phyloP scores from a whole-genome alignment of 2,329 filamentous ascomycete genomes.

The Monosporascus cannonballus region DNA sequence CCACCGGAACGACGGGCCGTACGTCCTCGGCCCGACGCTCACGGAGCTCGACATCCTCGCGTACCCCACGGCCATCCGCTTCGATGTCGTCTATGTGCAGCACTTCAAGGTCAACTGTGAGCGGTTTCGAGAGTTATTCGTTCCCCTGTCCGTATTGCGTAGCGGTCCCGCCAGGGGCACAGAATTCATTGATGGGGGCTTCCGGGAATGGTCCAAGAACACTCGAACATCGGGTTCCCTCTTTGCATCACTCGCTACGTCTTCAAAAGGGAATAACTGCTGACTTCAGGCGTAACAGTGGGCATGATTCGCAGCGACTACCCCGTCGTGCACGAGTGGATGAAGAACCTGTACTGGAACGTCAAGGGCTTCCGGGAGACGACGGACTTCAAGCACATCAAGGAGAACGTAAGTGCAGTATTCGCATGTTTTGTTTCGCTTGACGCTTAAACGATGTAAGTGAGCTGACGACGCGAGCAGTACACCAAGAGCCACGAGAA shows the following conservation, averaged over 20 bases:
- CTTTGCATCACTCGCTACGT: no score
- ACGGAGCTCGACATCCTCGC: slow-evolving; percentile 55
- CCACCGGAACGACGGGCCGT: slow-evolving; percentile 37
- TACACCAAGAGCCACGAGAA: slow-evolving; percentile 51
- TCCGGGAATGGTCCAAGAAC: no score
- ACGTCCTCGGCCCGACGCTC: slow-evolving; percentile 45
- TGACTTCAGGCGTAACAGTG: slow-evolving; percentile 18
- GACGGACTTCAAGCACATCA: slow-evolving; percentile 62
- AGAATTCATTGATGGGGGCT: no score
- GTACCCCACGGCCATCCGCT: slow-evolving; percentile 52
- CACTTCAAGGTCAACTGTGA: slow-evolving; percentile 57
- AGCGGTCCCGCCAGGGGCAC: no score
- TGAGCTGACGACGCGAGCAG: slow-evolving; percentile 2
- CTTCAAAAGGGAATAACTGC: no score
- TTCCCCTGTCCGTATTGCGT: no score
- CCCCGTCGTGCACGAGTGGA: slow-evolving; percentile 54
- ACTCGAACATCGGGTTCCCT: no score
- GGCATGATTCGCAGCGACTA: slow-evolving; percentile 55
- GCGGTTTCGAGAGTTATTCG: no score
- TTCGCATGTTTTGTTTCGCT: neutral
- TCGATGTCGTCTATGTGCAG: slow-evolving; percentile 57
- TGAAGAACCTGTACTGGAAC: slow-evolving; percentile 54
- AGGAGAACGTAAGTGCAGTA: slow-evolving; percentile 44
- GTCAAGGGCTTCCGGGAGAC: slow-evolving; percentile 48
- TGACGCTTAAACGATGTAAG: neutral